Evolutionary conservation across 2,329 filamentous ascomycete genomes (phyloP).

Genomic region (Bipolaris victoriae): DNA sequence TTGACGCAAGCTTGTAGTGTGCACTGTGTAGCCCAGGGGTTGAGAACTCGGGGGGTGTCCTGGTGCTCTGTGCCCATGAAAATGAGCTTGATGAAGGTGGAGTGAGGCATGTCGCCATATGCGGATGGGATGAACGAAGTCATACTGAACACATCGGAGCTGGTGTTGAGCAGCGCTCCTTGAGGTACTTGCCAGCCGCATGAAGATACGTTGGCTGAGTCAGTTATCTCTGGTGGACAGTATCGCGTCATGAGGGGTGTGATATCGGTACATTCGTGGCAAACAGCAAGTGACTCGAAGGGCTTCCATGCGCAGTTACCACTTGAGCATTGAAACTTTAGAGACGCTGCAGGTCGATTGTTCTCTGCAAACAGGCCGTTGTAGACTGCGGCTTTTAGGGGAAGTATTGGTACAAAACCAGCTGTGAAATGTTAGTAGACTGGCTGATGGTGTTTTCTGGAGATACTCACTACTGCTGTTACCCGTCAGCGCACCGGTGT

Average conservation of each 20-base stretch:
- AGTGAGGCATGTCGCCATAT: slow-evolving; percentile 23
- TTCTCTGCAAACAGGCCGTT: slow-evolving; percentile 24
- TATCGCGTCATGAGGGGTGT: slow-evolving; percentile 16
- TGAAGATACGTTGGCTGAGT: slow-evolving; percentile 12
- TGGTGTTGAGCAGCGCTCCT: slow-evolving; percentile 19
- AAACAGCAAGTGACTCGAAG: slow-evolving; percentile 19
- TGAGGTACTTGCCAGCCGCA: slow-evolving; percentile 22
- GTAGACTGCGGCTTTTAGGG: slow-evolving; percentile 21
- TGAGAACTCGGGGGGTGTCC: slow-evolving; percentile 11
- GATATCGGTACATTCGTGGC: slow-evolving; percentile 21
- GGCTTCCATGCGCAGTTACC: slow-evolving; percentile 20
- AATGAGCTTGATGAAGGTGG: slow-evolving; percentile 19
- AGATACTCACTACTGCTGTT: slow-evolving; percentile 21
- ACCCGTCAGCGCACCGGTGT: slow-evolving; percentile 13
- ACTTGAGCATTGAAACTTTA: slow-evolving; percentile 18
- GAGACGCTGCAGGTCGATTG: slow-evolving; percentile 20
- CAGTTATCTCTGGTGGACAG: slow-evolving; percentile 16
- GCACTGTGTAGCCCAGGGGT: slow-evolving; percentile 21
- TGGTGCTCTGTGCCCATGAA: slow-evolving; percentile 23
- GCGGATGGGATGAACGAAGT: slow-evolving; percentile 24
- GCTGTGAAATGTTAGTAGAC: slow-evolving; percentile 7
- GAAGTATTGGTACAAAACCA: slow-evolving; percentile 21
- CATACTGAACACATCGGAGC: slow-evolving; percentile 26
- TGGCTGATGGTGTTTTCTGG: neutral
- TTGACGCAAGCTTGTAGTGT: slow-evolving; percentile 20